Evolutionary conservation across 1,284 basidiomycete genomes (phyloP).

Genomic region (Leccinum pachyderme): DNA sequence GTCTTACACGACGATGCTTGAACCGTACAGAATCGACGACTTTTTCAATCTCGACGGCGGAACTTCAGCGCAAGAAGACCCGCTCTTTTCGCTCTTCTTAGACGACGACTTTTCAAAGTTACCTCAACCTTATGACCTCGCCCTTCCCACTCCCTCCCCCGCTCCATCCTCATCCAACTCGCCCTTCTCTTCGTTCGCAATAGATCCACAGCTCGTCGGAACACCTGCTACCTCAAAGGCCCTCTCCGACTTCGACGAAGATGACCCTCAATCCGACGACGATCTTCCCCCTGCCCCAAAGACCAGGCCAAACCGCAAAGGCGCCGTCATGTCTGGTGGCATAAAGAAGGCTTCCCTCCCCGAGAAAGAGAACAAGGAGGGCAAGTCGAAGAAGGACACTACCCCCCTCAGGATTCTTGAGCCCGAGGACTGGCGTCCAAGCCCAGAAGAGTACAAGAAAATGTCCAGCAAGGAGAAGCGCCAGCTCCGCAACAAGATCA

Average conservation of each 20-base stretch:
- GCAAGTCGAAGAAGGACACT: conserved; percentile 11
- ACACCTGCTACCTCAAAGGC: conserved; percentile 42
- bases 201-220: conserved; percentile 53
- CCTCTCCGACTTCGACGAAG: conserved; percentile 33
- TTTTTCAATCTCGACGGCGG: conserved; percentile 52
- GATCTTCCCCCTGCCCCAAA: conserved; percentile 9
- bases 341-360: conserved; percentile 50
- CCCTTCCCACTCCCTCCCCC: conserved; percentile 19
- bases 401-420: conserved; percentile 30
- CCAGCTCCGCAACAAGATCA: conserved; percentile 96
- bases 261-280: conserved; percentile 27
- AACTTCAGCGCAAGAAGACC: conserved; percentile 32
- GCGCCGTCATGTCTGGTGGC: conserved; percentile 73
- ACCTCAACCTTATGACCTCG: conserved; percentile 41
- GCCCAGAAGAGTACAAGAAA: conserved; percentile 93
- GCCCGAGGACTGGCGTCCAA: conserved; percentile 77
- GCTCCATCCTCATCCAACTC: conserved; percentile 19
- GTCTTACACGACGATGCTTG: conserved; percentile 10
- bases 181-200: conserved; percentile 36
- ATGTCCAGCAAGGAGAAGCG: conserved; percentile 95
- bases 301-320: conserved; percentile 56
- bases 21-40: conserved; percentile 41
- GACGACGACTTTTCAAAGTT: conserved; percentile 45
- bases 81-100: conserved; percentile 41
- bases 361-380: conserved; percentile 38